Evolutionary conservation across 768 basidiomycete species (phyloP), one percentile per base, ranked within the genome.

Genomic region (Dentipellis sp.): DNA sequence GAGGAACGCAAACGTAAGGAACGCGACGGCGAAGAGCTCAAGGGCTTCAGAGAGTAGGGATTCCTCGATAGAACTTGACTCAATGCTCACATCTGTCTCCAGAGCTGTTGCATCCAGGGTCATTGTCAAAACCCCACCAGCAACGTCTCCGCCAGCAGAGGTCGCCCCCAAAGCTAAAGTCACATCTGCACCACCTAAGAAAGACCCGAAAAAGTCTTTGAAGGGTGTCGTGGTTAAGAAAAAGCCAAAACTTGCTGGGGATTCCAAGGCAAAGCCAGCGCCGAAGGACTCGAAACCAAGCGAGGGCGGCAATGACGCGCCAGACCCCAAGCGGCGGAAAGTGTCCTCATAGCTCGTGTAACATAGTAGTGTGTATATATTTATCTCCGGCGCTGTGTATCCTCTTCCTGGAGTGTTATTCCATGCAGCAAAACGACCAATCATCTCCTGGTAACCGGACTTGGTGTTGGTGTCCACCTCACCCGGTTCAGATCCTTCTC

Each of bases 151-250:
- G 21, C 58, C 67, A 22, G 35, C 57, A 35, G 52, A 54, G 65
- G 16, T 66, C 65, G 55, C 21, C 56, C 35, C 74, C 70, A 36
- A 56, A 68, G 29, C 45, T n/a, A n/a, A n/a, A n/a, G n/a, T n/a
- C n/a, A n/a, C 65, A n/a, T 46, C 68, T 19, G 57, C 64, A 12
- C 56, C 64, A 10, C 64, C 68, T 22, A 86, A 80, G 70, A 91
- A 85, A 65, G 82, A 86, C 39, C 62, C 66, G 36, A 91, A 88
- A 69, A 80, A 78, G 60, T 67, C 77, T 2, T 72, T 92, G 45
- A 92, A 90, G 64, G 90, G 90, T 17, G 85, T 91, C 8, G 72
- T 92, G 14, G 81, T 89, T 50, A 92, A 90, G 74, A 91, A 84
- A 69, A 90, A 81, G 67, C 56, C 73, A 12, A 88, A 85, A 64